Percentiles rank a stretch among this genome's conserved stretches.
phyloP scores from a whole-genome alignment of 495 filamentous ascomycete species.

The Podospora bellae-mahoneyi region DNA sequence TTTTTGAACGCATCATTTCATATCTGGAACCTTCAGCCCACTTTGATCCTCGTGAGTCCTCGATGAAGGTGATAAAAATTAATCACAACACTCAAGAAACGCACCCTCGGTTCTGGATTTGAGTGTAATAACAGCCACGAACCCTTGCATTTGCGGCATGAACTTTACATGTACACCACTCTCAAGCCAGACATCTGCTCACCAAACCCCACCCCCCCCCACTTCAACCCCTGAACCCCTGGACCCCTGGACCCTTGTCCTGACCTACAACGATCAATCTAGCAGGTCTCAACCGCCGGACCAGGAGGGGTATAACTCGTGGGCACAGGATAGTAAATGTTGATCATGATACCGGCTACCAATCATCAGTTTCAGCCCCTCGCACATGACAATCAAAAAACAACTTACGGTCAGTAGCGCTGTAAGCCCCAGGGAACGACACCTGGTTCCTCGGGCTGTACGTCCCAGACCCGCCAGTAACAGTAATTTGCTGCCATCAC shows the following conservation, averaged over 20 bases:
- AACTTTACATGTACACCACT: not conserved
- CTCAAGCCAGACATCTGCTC: not conserved
- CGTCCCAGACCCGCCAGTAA: slow-evolving; percentile 41
- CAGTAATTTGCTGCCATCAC: slow-evolving; percentile 44
- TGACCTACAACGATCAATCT: not conserved
- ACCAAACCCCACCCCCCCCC: not conserved
- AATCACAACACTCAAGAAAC: no score
- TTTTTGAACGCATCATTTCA: not conserved
- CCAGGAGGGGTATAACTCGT: slow-evolving; percentile 39
- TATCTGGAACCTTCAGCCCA: no score
- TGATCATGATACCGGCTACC: slow-evolving; percentile 41
- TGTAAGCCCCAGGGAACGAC: slow-evolving; percentile 44
- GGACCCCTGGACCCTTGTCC: not conserved
- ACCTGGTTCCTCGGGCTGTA: slow-evolving; percentile 37
- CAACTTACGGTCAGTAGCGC: slow-evolving; percentile 32
- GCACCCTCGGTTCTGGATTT: no score
- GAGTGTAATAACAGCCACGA: no score
- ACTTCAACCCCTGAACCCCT: not conserved
- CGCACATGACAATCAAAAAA: not conserved
- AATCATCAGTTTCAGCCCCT: not conserved
- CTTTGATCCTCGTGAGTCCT: no score
- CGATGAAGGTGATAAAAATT: no score
- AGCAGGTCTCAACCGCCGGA: slow-evolving; percentile 32
- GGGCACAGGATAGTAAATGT: slow-evolving; percentile 48
- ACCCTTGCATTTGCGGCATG: not conserved